Percentiles rank a stretch among this genome's conserved stretches.
Evolutionary conservation across 805 yeast species (phyloP).

Genomic region (Yarrowia hollandica): DNA sequence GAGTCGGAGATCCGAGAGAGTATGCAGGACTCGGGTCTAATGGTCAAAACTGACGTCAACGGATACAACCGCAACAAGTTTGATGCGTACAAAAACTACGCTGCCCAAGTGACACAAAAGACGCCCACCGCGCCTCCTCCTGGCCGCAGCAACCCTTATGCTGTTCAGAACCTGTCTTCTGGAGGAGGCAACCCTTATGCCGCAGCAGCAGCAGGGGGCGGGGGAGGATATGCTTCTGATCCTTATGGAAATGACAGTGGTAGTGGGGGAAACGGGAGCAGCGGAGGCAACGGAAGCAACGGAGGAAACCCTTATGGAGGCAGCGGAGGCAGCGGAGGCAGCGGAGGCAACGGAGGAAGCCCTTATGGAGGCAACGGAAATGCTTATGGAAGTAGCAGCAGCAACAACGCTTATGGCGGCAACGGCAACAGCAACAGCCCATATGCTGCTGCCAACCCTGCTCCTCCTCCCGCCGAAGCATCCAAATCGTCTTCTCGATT

Average conservation of each 20-base stretch:
- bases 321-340: not conserved
- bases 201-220: not conserved
- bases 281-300: not conserved
- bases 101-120: slow-evolving; percentile 18
- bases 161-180: not conserved
- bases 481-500: not conserved
- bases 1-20: slow-evolving; percentile 20
- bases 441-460: not conserved
- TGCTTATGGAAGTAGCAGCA: not conserved
- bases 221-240: not conserved
- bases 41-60: slow-evolving; percentile 11
- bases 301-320: not conserved
- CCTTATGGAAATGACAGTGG: not conserved
- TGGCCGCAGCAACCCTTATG: slow-evolving; percentile 14
- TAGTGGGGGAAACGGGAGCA: not conserved
- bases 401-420: no score
- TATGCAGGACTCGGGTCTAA: not conserved
- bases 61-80: slow-evolving; percentile 27
- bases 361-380: not conserved
- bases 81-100: slow-evolving; percentile 26
- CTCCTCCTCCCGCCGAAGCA: no score
- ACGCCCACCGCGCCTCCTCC: not conserved
- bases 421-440: not conserved
- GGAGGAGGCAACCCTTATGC: slow-evolving; percentile 10
- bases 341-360: not conserved